Evolutionary conservation across 768 basidiomycete genomes (phyloP).

Genomic region (Suillus cothurnatus): DNA sequence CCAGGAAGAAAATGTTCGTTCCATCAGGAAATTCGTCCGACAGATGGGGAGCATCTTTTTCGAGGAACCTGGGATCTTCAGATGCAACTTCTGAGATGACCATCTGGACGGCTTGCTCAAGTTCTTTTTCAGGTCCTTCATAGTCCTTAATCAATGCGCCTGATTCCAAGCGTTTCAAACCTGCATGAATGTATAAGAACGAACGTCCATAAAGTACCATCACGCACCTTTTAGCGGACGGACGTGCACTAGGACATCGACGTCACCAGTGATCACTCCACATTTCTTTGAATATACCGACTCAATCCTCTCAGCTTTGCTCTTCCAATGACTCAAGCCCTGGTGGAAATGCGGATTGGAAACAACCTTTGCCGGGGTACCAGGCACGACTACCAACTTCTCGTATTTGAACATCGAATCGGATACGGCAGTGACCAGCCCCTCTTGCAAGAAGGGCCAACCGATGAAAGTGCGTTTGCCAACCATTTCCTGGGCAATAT

Average conservation of each 20-base stretch:
- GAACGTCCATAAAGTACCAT: neutral
- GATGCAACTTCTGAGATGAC: constrained; percentile 76
- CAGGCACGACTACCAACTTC: constrained; percentile 56
- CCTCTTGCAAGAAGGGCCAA: constrained; percentile 97
- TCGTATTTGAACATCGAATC: constrained; percentile 90
- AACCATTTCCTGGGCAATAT: constrained; percentile 73
- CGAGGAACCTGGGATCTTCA: constrained; percentile 87
- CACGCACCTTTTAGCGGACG: constrained; percentile 82
- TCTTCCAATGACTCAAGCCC: constrained; percentile 75
- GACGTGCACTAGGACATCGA: constrained; percentile 87
- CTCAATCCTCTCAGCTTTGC: constrained; percentile 82
- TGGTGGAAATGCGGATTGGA: constrained; percentile 73
- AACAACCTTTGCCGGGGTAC: constrained; percentile 55
- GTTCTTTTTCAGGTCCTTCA: constrained; percentile 78
- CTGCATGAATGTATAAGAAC: constrained; percentile 38
- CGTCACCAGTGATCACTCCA: constrained; percentile 81
- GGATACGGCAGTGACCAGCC: constrained; percentile 81
- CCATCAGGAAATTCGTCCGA: constrained; percentile 89
- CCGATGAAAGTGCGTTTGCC: constrained; percentile 77
- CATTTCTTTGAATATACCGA: constrained; percentile 83
- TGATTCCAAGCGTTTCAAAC: constrained; percentile 84
- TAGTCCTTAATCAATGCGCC: constrained; percentile 97
- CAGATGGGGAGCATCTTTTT: constrained; percentile 79
- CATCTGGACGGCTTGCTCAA: constrained; percentile 87
- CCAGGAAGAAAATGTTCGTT: constrained; percentile 94